Evolutionary conservation across 2,329 filamentous ascomycete species (phyloP).

Genomic region (Scleromitrula shiraiana): DNA sequence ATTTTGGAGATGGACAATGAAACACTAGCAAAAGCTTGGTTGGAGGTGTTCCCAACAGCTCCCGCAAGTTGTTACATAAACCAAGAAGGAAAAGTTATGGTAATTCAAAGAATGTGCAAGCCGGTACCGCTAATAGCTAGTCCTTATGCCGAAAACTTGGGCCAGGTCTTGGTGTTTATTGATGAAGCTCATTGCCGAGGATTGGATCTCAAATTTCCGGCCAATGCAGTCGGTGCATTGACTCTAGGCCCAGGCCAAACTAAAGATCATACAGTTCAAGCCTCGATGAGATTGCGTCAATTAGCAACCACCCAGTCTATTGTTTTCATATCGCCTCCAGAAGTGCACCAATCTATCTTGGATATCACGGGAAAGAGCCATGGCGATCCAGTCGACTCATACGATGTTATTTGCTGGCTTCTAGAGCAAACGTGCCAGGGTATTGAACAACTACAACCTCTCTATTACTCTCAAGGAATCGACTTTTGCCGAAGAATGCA

Average conservation of each 20-base stretch:
- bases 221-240: constrained; percentile 14
- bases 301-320: constrained; percentile 36
- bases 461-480: constrained; percentile 52
- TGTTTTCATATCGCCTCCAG: constrained; percentile 25
- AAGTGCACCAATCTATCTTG: constrained; percentile 42
- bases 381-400: constrained; percentile 11
- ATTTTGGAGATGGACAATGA: constrained; percentile 51
- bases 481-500: constrained; percentile 52
- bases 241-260: constrained; percentile 21
- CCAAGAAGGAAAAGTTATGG: constrained; percentile 11
- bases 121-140: constrained; percentile 18
- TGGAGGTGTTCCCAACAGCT: constrained; percentile 13
- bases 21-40: constrained; percentile 18
- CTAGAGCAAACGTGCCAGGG: constrained; percentile 53
- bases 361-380: constrained; percentile 34
- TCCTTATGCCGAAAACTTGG: constrained; percentile 19
- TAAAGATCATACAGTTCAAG: constrained; percentile 48
- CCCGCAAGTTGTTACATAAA: constrained; percentile 16
- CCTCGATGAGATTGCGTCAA: constrained; percentile 58
- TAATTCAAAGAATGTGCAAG: constrained; percentile 15
- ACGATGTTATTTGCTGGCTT: constrained; percentile 53
- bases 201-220: constrained; percentile 20
- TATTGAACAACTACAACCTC: constrained; percentile 49
- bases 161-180: constrained; percentile 20
- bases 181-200: constrained; percentile 26